Percentiles rank a stretch among this genome's conserved stretches.
Evolutionary conservation across 2,329 filamentous ascomycete species (phyloP).

Genomic region (Calonectria crousiana): DNA sequence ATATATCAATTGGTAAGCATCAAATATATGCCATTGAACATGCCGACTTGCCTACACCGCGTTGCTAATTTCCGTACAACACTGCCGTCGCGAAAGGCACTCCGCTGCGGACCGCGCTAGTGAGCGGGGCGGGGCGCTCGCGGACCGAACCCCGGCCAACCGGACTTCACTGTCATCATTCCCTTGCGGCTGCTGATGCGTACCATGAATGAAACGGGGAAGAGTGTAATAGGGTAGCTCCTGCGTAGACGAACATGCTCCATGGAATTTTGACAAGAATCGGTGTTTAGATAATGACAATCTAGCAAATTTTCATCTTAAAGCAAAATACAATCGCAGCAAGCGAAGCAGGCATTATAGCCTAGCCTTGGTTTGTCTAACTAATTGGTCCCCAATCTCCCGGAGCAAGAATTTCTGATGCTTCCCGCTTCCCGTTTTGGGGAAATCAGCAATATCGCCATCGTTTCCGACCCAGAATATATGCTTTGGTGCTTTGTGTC

Average conservation of each 20-base stretch:
- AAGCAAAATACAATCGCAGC: not conserved
- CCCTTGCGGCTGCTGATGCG: not conserved
- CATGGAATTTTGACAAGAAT: not conserved
- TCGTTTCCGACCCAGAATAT: slow-evolving; percentile 76
- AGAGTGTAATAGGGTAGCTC: not conserved
- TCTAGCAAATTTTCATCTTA: not conserved
- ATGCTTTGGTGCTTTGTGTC: slow-evolving; percentile 74
- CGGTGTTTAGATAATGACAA: not conserved
- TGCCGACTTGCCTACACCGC: not conserved
- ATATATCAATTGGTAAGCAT: not conserved
- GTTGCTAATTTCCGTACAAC: not conserved
- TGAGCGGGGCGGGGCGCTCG: not conserved
- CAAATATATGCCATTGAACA: not conserved
- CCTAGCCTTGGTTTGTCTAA: slow-evolving; percentile 6
- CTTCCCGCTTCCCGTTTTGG: slow-evolving; percentile 74
- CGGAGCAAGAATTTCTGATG: slow-evolving; percentile 20
- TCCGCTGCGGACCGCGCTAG: slow-evolving; percentile 1
- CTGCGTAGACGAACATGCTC: not conserved
- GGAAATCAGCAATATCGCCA: slow-evolving; percentile 62
- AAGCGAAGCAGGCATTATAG: not conserved
- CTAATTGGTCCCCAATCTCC: slow-evolving; percentile 9
- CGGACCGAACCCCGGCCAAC: not conserved
- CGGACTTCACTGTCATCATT: not conserved
- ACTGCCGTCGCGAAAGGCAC: not conserved
- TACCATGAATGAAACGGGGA: not conserved